A percentile compares a stretch with the other conserved stretches of the same genome.
These are phyloP conservation scores for Zygosaccharomyces kombuchaensis DNA, from an alignment of 805 yeast genomes.

Conservation along the genomic window DNA sequence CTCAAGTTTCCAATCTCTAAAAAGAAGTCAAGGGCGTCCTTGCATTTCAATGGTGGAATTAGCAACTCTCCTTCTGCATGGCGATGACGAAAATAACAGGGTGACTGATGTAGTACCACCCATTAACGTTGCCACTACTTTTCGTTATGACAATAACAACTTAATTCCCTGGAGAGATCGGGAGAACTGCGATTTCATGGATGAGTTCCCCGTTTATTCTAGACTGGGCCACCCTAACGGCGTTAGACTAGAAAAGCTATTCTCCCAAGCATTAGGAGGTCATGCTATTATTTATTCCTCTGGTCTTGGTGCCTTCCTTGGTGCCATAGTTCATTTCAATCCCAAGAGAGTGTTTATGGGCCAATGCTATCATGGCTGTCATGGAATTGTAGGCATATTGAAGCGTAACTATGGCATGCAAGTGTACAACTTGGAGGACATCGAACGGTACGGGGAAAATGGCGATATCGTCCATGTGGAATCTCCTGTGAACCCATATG, in stretches of 20 bases:
- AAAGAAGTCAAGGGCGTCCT: too few species aligned
- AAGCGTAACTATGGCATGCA: slow-evolving; percentile 56
- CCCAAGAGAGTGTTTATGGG: slow-evolving; percentile 76
- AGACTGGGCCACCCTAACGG: slow-evolving; percentile 73
- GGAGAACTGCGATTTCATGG: slow-evolving; percentile 33
- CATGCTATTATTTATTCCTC: slow-evolving; percentile 68
- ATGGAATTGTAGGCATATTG: slow-evolving; percentile 60
- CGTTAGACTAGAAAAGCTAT: slow-evolving; percentile 58
- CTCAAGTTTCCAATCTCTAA: not conserved
- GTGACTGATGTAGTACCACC: slow-evolving; percentile 73
- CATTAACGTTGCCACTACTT: slow-evolving; percentile 78
- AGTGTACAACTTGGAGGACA: slow-evolving; percentile 46
- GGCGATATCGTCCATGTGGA: slow-evolving; percentile 83
- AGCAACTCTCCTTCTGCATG: slow-evolving; percentile 63
- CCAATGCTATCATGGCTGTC: slow-evolving; percentile 82
- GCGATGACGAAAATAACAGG: slow-evolving; percentile 54
- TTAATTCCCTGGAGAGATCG: slow-evolving; percentile 45
- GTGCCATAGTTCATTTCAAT: slow-evolving; percentile 60
- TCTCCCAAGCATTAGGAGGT: slow-evolving; percentile 56
- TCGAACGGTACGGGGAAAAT: slow-evolving; percentile 42
- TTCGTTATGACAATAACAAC: slow-evolving; percentile 54
- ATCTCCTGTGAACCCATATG: slow-evolving; percentile 85
- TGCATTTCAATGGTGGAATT: slow-evolving; percentile 35
- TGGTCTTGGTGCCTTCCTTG: slow-evolving; percentile 79
- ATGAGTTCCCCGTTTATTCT: slow-evolving; percentile 54